Evolutionary conservation across 2,329 filamentous ascomycete species (phyloP), one percentile per base, ranked within the genome.

Genomic region (Bipolaris gigantea): DNA sequence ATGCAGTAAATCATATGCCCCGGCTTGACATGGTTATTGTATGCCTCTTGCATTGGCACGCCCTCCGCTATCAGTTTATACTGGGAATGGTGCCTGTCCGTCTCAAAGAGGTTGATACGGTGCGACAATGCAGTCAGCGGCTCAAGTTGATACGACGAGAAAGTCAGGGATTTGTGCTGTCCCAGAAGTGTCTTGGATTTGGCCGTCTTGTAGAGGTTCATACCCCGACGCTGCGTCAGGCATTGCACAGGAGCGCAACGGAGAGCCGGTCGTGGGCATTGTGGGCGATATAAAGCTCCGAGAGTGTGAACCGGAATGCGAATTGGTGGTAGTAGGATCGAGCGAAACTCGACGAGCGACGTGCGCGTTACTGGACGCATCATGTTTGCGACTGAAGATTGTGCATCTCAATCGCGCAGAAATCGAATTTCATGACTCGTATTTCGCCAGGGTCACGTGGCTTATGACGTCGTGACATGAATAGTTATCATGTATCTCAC

Each of bases 131-230:
- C 21, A 10, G 39, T 45, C 2, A 51, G 61, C 0, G 43, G 39
- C n/a, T 57, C 50, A 16, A 56, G 2, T 0, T 55, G 6, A 42
- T 67, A 71, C 3, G 15, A 25, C 0, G 45, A 18, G 11, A 69
- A 70, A 7, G 35, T 45, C 4, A 71, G 30, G 4, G 69, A 19
- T 38, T 69, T 70, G 58, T 71, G 66, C 57, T 59, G 59, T 7
- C 68, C 68, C 9, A 67, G 48, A 8, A 57, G 48, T 9, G 63
- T 66, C 47, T 56, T 63, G 16, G 66, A 51, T 44, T 33, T 56
- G 30, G 69, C 67, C 16, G 63, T 65, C 50, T 66, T 67, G 63
- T 69, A 70, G 21, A 71, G 62, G 39, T 65, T 57, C 16, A 72
- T 51, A 16, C 57, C 48, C 42, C 69, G 64, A 19, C 57, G 56